These are phyloP conservation scores for Aquilaria malaccensis DNA, from an alignment of 345 rosid genomes.

Conservation along the genomic window DNA sequence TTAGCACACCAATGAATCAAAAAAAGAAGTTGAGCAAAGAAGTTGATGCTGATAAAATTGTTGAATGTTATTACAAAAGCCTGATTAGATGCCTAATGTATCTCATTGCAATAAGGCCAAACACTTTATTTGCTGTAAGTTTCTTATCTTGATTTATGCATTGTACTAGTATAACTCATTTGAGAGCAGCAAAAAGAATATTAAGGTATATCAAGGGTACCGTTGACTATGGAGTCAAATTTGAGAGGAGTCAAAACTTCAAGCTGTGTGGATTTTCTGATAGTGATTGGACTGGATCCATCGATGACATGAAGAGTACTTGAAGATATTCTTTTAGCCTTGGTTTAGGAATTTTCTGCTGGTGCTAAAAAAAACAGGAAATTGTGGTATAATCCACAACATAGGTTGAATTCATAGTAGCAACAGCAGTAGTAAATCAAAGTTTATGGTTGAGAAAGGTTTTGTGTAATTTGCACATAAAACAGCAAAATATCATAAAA, in stretches of 20 bases:
- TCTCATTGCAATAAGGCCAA: background rate
- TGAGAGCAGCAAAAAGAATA: no score
- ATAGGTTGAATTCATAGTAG: background rate
- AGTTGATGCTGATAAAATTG: slow-evolving; percentile 1
- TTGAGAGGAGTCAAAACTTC: background rate
- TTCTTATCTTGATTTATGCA: no score
- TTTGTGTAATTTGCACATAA: background rate
- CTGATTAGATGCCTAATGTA: background rate
- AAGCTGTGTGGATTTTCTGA: background rate
- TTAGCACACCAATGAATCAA: background rate
- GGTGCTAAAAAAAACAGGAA: background rate
- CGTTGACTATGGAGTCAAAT: no score
- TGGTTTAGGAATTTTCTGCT: background rate
- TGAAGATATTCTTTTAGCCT: background rate
- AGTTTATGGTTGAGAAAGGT: background rate
- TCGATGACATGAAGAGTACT: background rate
- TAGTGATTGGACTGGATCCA: background rate
- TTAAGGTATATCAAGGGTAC: no score
- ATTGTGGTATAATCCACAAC: background rate
- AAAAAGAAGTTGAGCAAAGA: background rate
- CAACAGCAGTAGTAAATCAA: background rate
- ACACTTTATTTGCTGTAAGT: no score
- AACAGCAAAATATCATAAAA: background rate
- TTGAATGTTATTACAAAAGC: background rate
- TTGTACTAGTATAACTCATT: no score